A percentile compares a stretch with the other conserved stretches of the same genome.
Evolutionary conservation across 345 rosid genomes (phyloP).

Genomic region (Passiflora organensis): DNA sequence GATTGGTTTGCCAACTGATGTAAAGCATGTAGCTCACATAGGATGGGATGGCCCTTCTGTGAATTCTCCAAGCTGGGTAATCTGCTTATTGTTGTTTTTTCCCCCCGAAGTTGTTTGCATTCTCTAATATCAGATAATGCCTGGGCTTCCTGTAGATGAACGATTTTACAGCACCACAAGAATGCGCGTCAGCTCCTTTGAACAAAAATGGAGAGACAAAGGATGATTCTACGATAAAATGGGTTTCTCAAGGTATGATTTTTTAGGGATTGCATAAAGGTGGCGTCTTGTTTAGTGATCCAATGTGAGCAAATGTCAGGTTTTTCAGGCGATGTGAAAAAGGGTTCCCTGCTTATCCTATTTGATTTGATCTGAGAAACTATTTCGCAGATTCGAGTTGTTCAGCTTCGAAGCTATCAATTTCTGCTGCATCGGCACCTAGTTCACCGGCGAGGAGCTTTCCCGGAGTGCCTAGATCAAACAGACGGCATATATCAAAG

Average conservation of each 20-base stretch:
- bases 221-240: slow-evolving; percentile 18
- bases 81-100: neutral
- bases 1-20: slow-evolving; percentile 85
- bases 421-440: neutral
- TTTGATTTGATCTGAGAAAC: no score
- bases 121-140: no score
- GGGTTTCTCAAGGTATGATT: slow-evolving; percentile 16
- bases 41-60: slow-evolving; percentile 60
- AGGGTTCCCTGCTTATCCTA: no score
- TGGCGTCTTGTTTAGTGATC: no score
- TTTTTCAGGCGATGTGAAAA: no score
- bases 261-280: no score
- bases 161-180: slow-evolving; percentile 42
- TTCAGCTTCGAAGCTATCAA: no score
- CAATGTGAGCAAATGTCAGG: no score
- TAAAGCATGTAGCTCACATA: slow-evolving; percentile 90
- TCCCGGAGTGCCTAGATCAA: slow-evolving; percentile 35
- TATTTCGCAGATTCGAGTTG: no score
- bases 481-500: slow-evolving; percentile 36
- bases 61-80: slow-evolving; percentile 23
- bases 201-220: slow-evolving; percentile 18
- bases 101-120: no score
- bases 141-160: slow-evolving; percentile 50
- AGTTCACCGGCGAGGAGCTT: slow-evolving; percentile 16
- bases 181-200: slow-evolving; percentile 27